phyloP scores from a whole-genome alignment of 345 rosid genomes.

The Bruguiera parviflora region DNA sequence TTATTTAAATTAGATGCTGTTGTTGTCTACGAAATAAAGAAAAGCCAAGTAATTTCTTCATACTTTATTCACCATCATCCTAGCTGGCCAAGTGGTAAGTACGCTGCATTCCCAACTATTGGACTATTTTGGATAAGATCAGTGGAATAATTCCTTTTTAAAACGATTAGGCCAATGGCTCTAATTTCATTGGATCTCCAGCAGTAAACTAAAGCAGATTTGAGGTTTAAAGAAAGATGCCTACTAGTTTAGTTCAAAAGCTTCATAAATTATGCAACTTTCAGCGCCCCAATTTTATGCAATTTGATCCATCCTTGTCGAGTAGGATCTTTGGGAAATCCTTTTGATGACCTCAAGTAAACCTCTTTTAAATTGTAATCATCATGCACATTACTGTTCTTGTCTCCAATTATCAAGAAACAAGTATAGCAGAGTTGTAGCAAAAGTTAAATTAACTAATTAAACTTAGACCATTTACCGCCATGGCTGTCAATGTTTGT shows the following conservation, averaged over 20 bases:
- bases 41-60: slow-evolving; percentile 7
- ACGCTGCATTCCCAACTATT: not conserved
- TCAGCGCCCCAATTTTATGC: not conserved
- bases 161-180: not conserved
- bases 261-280: not conserved
- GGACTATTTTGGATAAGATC: not conserved
- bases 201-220: too few relatives aligned
- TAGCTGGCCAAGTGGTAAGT: not conserved
- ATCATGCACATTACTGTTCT: too few relatives aligned
- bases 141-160: not conserved
- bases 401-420: too few relatives aligned
- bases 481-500: not conserved
- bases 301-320: not conserved
- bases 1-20: not conserved
- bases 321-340: not conserved
- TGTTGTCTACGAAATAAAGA: slow-evolving; percentile 6
- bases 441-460: too few relatives aligned
- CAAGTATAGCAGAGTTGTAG: too few relatives aligned
- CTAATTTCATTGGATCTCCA: not conserved
- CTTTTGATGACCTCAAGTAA: too few relatives aligned
- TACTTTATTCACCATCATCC: slow-evolving; percentile 10
- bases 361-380: too few relatives aligned
- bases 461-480: too few relatives aligned
- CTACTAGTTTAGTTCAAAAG: not conserved
- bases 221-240: not conserved